Evolutionary conservation across 2,329 filamentous ascomycete genomes (phyloP), one percentile per base, ranked within the genome.

Genomic region (Neonectria sp.): DNA sequence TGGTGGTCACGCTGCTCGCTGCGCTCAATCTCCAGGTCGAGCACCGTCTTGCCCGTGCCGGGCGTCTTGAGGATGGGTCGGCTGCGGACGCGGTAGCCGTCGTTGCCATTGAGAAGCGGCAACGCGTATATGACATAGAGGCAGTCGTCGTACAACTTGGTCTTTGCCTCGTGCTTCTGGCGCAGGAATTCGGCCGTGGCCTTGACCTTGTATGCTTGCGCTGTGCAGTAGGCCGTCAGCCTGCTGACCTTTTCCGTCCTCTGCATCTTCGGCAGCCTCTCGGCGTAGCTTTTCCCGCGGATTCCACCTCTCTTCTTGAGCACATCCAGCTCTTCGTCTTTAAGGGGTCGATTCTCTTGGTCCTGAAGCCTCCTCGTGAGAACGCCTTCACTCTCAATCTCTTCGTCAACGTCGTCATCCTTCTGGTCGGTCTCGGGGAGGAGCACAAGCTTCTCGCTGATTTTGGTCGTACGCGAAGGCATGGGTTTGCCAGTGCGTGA

Each of bases 91-190:
- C 96, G 88, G 80, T 95, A 98, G 1, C 96, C 95, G 55, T 97
- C 95, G 53, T 86, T 90, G 1, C 95, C 96, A 3, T 94, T 92
- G 60, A 98, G 85, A 17, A 99, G 84, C 6, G 96, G 96, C 33
- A 98, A 84, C 78, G 98, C 95, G 80, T 99, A 99, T 55, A 97
- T 95, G 29, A 92, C 94, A 79, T 99, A 99, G 27, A 99, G 85
- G 78, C 96, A 99, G 80, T 99, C 96, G 80, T 99, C 96, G 81
- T 99, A 99, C 6, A 98, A 86, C 82, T 99, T 99, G 15, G 95
- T 97, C 82, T 95, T 92, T 1, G 95, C 95, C 35, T 93, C 91
- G 82, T 99, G 96, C 76, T 92, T 92, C 71, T 93, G 93, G 74
- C 93, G 92, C 68, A 98, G 86, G 78, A 99, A 99, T 37, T 93